Evolutionary conservation across 2,329 filamentous ascomycete genomes (phyloP), one percentile per base, ranked within the genome.

Genomic region (Penicillium brasilianum): DNA sequence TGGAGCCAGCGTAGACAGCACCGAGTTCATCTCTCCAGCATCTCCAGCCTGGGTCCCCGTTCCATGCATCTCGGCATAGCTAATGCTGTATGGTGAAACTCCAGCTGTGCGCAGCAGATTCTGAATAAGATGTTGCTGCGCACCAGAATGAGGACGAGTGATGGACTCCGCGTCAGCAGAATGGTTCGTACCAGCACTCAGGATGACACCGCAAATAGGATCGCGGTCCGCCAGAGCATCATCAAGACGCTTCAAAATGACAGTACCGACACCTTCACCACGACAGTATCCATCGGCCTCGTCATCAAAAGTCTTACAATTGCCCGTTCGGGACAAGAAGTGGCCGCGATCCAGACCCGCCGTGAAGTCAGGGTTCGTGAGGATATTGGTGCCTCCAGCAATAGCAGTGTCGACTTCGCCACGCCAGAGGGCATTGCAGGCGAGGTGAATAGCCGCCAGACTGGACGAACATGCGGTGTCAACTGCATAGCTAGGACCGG

Each of bases 281-380:
- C 84, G 79, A 60, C 82, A 85, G 62, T 86, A 87, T 5, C 84
- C 84, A 68, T 85, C 81, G 0, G 83, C 84, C 25, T 70, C 70
- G 16, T 76, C 73, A 56, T 84, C 81, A 49, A 80, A 84, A 2
- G 79, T 77, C 52, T 83, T 83, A 63, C 84, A 86, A 11, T 78
- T 72, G 0, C 82, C 81, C 9, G 65, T 70, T 9, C 63, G 62
- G 28, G 73, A 71, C 6, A 74, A 62, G 51, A 75, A 75, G 49
- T 73, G 68, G 3, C 72, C 72, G 64, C 89, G 86, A 72, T 87
- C 88, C 1, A 93, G 80, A 66, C 89, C 90, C 6, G 88, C 84
- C 77, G 90, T 92, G 80, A 89, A 90, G 74, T 93, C 90, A 0
- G 90, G 88, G 76, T 92, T 92, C 51, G 90, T 93, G 77, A 93